A percentile compares a stretch with the other conserved stretches of the same genome.
phyloP scores from a whole-genome alignment of 164 flowering plant species.

The Amborella trichopoda region DNA sequence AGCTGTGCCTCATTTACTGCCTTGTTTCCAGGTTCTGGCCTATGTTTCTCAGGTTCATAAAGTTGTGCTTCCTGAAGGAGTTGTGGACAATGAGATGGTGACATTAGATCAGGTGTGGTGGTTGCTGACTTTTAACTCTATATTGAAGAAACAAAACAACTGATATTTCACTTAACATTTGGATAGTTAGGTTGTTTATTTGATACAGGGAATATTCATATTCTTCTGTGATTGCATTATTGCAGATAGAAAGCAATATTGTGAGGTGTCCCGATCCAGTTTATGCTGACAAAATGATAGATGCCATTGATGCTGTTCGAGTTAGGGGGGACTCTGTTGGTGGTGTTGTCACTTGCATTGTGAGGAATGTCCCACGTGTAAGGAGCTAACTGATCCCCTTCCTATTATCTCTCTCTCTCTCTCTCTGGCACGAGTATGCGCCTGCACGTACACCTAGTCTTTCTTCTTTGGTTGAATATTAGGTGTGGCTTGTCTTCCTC shows the following conservation, averaged over 20 bases:
- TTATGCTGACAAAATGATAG: conserved; percentile 95
- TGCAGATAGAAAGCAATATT: conserved; percentile 85
- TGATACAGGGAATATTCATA: no score
- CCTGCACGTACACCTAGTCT: no score
- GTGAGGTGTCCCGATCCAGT: conserved; percentile 93
- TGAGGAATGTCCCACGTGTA: conserved; percentile 82
- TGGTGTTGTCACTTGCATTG: conserved; percentile 95
- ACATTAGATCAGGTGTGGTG: conserved; percentile 64
- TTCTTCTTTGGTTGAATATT: no score
- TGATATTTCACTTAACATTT: no score
- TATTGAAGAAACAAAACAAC: no score
- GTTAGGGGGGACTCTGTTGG: conserved; percentile 92
- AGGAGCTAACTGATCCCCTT: no score
- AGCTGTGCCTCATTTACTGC: no score
- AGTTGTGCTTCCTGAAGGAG: conserved; percentile 71
- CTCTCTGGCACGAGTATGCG: no score
- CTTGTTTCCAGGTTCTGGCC: conserved; percentile 66
- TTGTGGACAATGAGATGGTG: conserved; percentile 57
- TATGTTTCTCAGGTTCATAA: conserved; percentile 95
- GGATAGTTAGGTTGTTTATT: no score
- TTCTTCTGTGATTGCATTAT: no score
- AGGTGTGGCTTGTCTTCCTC: no score
- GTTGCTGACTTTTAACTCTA: not conserved
- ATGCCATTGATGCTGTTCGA: conserved; percentile 82
- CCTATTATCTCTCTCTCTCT: no score